Base-by-base conservation (phyloP, 2,329 filamentous ascomycete genomes). In the Fusarium domesticum region DNA sequence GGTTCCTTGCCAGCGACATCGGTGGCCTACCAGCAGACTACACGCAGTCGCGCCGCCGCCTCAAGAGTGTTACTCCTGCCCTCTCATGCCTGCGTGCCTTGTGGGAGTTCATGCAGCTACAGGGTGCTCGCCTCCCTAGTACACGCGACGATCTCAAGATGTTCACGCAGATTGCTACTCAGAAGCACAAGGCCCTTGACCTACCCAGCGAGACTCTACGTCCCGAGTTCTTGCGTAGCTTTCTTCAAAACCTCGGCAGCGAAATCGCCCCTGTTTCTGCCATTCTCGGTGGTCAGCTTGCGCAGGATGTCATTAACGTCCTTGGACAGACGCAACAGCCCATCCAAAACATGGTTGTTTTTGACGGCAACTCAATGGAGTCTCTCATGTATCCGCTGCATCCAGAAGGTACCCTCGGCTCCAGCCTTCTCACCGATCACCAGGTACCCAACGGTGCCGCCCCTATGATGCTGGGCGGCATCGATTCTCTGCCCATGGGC, bases 231-330 rank as follows among this genome's bases (percentile, higher is more conserved):
- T 72, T 97, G 18, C 81, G 89, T 44, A 84, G 77, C 59, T 98
- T 98, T 69, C 66, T 97, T 32, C 87, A 93, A 67, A 95, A 95
- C 56, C 74, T 96, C 6, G 86, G 84, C 43, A 82, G 83, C 59
- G 92, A 97, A 69, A 73, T 97, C 31, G 84, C 87, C 11, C 90
- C 93, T 6, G 89, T 95, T 7, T 85, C 88, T 0, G 91, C 93
- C 2, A 89, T 96, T 46, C 74, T 98, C 10, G 93, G 93, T 37
- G 93, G 91, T 8, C 83, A 91, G 65, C 77, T 98, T 14, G 89
- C 92, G 1, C 93, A 98, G 69, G 93, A 98, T 64, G 90, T 96
- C 39, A 97, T 98, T 70, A 97, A 97, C 60, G 91, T 96, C 23
- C 78, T 97, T 6, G 89, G 91, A 37, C 83, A 87, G 64, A 83